Conservation (phyloP, 2,329 filamentous ascomycete species). For the Colletotrichum sansevieriae region DNA sequence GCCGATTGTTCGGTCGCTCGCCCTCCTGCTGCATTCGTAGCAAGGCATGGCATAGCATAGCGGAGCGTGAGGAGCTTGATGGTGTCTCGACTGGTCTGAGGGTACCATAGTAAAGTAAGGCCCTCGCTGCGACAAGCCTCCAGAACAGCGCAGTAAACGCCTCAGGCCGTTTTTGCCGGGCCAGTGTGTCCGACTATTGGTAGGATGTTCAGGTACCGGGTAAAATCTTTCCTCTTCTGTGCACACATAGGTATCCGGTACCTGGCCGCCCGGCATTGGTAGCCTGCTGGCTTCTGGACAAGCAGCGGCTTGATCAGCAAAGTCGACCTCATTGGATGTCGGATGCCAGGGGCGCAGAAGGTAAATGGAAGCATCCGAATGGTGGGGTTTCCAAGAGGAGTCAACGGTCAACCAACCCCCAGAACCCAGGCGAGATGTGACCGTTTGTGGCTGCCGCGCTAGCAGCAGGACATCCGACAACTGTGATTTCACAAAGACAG, state of each 20-base stretch:
- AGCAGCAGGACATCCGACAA: not conserved
- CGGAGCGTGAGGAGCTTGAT: not conserved
- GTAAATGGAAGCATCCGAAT: constrained; percentile 38
- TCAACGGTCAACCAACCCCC: not conserved
- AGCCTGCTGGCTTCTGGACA: constrained; percentile 15
- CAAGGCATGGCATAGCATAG: constrained; percentile 7
- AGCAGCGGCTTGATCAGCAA: constrained; percentile 31
- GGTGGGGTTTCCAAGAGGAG: constrained; percentile 24
- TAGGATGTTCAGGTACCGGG: constrained; percentile 37
- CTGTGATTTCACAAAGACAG: not conserved
- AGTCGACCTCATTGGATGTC: constrained; percentile 23
- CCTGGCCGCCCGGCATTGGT: constrained; percentile 34
- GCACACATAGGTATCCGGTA: constrained; percentile 30
- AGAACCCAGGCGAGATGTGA: not conserved
- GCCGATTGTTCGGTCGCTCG: not conserved
- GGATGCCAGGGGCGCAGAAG: constrained; percentile 28
- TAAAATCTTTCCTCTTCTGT: constrained; percentile 29
- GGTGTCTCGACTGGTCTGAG: not conserved
- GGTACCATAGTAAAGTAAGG: too few species aligned
- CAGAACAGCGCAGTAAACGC: constrained; percentile 21
- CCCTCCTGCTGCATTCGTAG: not conserved
- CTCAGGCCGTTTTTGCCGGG: constrained; percentile 30
- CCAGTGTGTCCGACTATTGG: constrained; percentile 35
- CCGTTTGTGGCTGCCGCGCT: constrained; percentile 2
- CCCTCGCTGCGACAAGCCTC: constrained; percentile 25